A percentile compares a stretch with the other conserved stretches of the same genome.
Conservation (phyloP, 495 filamentous ascomycete genomes). For the Chaetomium cochliodes region DNA sequence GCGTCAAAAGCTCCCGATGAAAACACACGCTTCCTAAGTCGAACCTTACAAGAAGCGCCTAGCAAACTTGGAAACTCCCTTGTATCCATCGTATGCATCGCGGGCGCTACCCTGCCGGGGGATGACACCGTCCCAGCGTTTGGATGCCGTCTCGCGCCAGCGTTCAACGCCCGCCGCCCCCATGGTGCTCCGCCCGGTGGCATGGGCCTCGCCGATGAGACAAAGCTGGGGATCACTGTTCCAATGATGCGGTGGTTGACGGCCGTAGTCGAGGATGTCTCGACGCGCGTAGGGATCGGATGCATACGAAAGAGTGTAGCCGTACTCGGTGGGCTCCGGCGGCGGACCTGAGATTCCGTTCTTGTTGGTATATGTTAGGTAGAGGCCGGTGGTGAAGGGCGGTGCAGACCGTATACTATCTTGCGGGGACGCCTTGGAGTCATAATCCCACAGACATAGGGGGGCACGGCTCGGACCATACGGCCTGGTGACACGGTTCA, state of each 20-base stretch:
- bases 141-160: conserved; percentile 7
- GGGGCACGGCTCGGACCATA: not conserved
- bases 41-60: not conserved
- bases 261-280: not conserved
- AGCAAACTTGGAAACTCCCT: not conserved
- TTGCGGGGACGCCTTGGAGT: not conserved
- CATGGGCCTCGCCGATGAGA: not conserved
- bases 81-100: not conserved
- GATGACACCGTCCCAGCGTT: conserved; percentile 8
- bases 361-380: not conserved
- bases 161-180: not conserved
- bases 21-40: too few species aligned
- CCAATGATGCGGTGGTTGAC: not conserved
- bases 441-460: not conserved
- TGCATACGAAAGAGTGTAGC: not conserved
- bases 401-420: not conserved
- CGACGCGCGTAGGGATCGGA: too few species aligned
- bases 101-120: not conserved
- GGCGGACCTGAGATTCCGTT: not conserved
- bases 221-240: not conserved
- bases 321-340: not conserved
- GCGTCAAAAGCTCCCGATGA: not conserved
- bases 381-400: too few species aligned
- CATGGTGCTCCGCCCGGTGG: not conserved
- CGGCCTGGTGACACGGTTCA: too few species aligned